phyloP scores from a whole-genome alignment of 2,329 filamentous ascomycete species.

The Ascocoryne sarcoides region DNA sequence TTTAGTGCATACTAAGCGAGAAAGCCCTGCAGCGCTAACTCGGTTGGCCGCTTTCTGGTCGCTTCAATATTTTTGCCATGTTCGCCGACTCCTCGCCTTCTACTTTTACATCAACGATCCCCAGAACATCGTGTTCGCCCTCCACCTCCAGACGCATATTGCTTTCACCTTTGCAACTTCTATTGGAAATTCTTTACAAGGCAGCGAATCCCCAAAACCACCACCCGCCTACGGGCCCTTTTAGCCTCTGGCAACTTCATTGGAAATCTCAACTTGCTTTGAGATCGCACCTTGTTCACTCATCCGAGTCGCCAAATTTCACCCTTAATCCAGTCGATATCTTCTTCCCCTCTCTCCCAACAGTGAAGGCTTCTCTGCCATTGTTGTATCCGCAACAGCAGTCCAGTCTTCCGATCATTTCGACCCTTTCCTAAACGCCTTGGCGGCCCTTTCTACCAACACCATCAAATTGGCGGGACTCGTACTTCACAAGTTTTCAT shows the following conservation, averaged over 20 bases:
- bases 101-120: neutral
- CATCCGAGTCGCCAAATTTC: neutral
- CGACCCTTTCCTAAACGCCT: slow-evolving; percentile 18
- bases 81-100: neutral
- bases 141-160: neutral
- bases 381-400: neutral
- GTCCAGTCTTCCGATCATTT: neutral
- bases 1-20: too few relatives aligned
- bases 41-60: neutral
- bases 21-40: neutral
- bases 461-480: slow-evolving; percentile 90
- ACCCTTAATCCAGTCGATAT: neutral
- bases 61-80: neutral
- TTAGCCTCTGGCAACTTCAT: neutral
- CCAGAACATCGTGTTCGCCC: neutral
- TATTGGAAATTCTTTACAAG: neutral
- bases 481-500: slow-evolving; percentile 61
- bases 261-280: neutral
- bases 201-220: neutral
- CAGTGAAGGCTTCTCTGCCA: neutral
- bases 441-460: slow-evolving; percentile 30
- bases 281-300: neutral
- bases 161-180: neutral
- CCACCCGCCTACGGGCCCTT: neutral
- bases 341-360: neutral